These are phyloP conservation scores for Aspergillus heteromorphus DNA, from an alignment of 495 filamentous ascomycete genomes.

Conservation along the genomic window DNA sequence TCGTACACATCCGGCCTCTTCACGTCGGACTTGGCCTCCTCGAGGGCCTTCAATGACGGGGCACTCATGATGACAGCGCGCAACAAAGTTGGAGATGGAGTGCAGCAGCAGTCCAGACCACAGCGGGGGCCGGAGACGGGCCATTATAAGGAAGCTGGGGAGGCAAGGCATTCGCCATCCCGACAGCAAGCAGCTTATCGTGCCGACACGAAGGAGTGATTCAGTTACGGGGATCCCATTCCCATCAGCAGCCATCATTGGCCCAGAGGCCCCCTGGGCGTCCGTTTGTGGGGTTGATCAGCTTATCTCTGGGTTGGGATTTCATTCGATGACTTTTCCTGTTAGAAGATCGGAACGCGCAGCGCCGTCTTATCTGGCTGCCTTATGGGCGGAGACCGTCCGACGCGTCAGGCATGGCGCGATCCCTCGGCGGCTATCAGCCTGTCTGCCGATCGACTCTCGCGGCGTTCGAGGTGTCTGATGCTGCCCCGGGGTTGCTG, in stretches of 20 bases:
- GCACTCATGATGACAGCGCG: slow-evolving; percentile 12
- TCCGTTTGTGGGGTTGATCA: background rate
- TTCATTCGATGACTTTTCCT: background rate
- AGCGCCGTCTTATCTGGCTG: background rate
- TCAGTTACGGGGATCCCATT: background rate
- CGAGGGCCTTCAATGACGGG: slow-evolving; percentile 16
- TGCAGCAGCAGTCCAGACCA: background rate
- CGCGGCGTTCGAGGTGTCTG: background rate
- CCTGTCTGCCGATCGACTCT: no score
- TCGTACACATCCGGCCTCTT: slow-evolving; percentile 2
- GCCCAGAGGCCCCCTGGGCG: background rate
- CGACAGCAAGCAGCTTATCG: background rate
- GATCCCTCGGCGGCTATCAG: background rate
- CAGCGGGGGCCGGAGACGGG: background rate
- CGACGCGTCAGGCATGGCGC: background rate
- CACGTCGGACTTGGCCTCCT: slow-evolving; percentile 11
- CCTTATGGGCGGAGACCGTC: background rate
- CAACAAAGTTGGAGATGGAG: background rate
- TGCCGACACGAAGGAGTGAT: background rate
- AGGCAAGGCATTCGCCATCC: background rate
- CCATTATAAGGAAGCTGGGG: background rate
- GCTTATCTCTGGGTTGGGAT: background rate
- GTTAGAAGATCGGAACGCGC: background rate
- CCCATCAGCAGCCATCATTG: background rate
- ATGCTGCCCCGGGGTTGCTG: background rate